These are phyloP conservation scores for Penicillium digitatum DNA, from an alignment of 2,329 filamentous ascomycete species.

Conservation along the genomic window DNA sequence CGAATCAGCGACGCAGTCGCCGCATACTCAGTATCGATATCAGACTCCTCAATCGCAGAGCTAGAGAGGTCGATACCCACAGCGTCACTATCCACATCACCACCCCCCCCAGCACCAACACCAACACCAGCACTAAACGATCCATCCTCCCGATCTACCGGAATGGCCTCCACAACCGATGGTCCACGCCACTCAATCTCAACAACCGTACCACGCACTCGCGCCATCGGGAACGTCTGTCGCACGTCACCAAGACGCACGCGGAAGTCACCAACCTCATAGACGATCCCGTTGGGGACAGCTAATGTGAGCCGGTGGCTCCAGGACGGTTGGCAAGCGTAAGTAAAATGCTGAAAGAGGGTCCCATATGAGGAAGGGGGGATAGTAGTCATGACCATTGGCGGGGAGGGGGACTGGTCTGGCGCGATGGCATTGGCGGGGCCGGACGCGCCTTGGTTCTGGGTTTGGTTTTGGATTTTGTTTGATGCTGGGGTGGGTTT, in stretches of 20 bases:
- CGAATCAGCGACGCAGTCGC: constrained; percentile 36
- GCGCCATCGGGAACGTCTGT: constrained; percentile 37
- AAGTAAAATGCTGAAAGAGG: constrained; percentile 41
- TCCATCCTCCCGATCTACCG: constrained; percentile 2
- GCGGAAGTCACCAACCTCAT: constrained; percentile 43
- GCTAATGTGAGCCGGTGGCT: constrained; percentile 39
- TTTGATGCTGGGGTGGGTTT: background rate
- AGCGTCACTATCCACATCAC: constrained; percentile 19
- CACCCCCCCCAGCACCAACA: background rate
- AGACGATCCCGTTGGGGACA: constrained; percentile 37
- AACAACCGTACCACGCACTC: constrained; percentile 43
- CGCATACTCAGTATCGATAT: constrained; percentile 38
- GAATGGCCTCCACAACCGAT: constrained; percentile 29
- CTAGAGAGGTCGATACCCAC: constrained; percentile 26
- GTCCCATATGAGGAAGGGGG: constrained; percentile 33
- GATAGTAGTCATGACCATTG: constrained; percentile 41
- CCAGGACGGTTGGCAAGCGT: constrained; percentile 44
- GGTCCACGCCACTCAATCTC: constrained; percentile 44
- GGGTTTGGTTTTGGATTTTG: too few species aligned
- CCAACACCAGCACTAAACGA: background rate
- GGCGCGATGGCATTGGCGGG: constrained; percentile 1
- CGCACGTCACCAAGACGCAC: constrained; percentile 43
- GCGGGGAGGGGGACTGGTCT: constrained; percentile 1
- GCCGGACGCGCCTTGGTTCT: background rate
- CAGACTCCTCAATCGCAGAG: constrained; percentile 33